Base-by-base conservation (phyloP, 805 yeast genomes). In the Candida tammaniensis region DNA sequence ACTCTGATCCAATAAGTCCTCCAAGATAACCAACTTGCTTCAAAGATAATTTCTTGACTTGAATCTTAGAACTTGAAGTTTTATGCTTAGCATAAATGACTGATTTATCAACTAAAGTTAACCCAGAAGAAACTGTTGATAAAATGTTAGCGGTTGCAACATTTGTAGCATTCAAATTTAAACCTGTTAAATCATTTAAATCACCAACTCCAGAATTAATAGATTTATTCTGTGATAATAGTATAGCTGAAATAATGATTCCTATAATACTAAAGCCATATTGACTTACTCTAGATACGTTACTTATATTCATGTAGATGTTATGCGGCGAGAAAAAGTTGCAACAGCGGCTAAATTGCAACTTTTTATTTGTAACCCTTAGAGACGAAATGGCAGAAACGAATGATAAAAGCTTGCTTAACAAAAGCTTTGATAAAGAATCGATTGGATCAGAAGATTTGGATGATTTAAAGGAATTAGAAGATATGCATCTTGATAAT, bases 1-100 rank as follows among this genome's bases (percentile, higher is more conserved):
- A 8, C 22, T 43, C 45, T 4, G 35, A 22, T 4, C 36, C 33
- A 2, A 31, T 11, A n/a, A 43, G 24, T 4, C 40, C 35, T 4
- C 36, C 25, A 8, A 40, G 21, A 25, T 35, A 38, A 10, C 30
- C 28, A 12, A 37, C 13, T 8, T 35, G 36, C n/a, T 23, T 27
- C 17, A 24, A 30, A 4, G 39, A 22, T 7, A 35, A 18, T 7
- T 35, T 5, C 5, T 10, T 11, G 6, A 14, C 14, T 10, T 10
- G 12, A 7, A 22, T 13, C 13, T 13, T 22, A n/a, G n/a, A n/a
- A n/a, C n/a, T n/a, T n/a, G n/a, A n/a, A 13, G 15, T 30, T 5
- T 10, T 20, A 5, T 13, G 12, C 15, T 5, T 10, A 13, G 13
- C 24, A 17, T 10, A 26, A 7, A 14, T 13, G 18, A 13, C 15